Evolutionary conservation across 805 yeast genomes (phyloP).

Genomic region (Sugiyamaella valdiviana): DNA sequence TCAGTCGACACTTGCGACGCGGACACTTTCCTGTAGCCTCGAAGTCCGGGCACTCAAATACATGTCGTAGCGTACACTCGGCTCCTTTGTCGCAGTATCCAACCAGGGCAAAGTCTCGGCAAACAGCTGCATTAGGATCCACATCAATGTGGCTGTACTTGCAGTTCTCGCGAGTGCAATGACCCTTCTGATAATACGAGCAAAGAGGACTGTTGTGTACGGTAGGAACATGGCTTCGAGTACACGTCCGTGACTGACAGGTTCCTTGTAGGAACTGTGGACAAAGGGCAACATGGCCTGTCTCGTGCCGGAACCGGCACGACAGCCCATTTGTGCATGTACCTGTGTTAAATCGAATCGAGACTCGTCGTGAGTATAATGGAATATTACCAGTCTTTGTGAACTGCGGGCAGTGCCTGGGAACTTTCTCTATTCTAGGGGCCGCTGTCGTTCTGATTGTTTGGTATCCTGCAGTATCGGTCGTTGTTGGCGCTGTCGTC

Average conservation of each 20-base stretch:
- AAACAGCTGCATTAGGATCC: constrained; percentile 40
- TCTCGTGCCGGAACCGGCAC: constrained; percentile 53
- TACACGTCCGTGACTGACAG: constrained; percentile 47
- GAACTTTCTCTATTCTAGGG: neutral
- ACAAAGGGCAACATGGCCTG: constrained; percentile 50
- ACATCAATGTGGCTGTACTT: constrained; percentile 46
- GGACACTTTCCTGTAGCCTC: constrained; percentile 57
- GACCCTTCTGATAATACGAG: constrained; percentile 41
- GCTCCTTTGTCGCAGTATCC: constrained; percentile 65
- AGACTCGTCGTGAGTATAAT: neutral
- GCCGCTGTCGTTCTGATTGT: neutral
- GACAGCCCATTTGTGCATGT: constrained; percentile 45
- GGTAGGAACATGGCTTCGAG: constrained; percentile 49
- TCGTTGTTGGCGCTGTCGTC: neutral
- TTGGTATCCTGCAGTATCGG: too few species aligned
- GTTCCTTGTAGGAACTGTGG: constrained; percentile 40
- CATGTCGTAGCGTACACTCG: constrained; percentile 51
- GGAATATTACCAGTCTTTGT: constrained; percentile 12
- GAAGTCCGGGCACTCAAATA: constrained; percentile 63
- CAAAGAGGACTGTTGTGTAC: constrained; percentile 61
- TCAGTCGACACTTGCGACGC: constrained; percentile 44
- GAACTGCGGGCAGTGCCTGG: constrained; percentile 10
- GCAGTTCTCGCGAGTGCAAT: constrained; percentile 46
- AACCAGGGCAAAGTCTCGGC: constrained; percentile 60
- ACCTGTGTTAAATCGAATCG: constrained; percentile 34